Conservation (phyloP, 805 yeast genomes). For the Ogataea salicorniae region DNA sequence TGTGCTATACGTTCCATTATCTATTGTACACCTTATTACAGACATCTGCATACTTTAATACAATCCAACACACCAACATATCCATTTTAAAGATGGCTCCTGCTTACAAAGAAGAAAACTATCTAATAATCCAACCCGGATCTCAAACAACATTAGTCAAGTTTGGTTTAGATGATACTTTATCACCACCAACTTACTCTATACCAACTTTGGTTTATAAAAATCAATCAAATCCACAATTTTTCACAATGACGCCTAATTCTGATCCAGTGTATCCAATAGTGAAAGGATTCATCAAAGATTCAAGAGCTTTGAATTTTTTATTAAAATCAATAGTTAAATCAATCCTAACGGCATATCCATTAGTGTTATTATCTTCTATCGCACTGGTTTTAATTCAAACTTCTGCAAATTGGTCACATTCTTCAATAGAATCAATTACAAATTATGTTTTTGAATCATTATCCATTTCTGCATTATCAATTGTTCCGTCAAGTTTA, state of each 20-base stretch:
- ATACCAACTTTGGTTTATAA: constrained; percentile 68
- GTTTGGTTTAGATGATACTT: constrained; percentile 71
- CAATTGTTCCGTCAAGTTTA: constrained; percentile 61
- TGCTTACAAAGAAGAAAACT: constrained; percentile 29
- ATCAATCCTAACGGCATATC: constrained; percentile 38
- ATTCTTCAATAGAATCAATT: constrained; percentile 57
- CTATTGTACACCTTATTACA: too few species aligned
- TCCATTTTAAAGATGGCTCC: constrained; percentile 25
- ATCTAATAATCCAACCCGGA: constrained; percentile 69
- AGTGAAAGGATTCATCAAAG: constrained; percentile 53
- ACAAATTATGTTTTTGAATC: constrained; percentile 73
- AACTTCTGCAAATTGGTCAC: constrained; percentile 66
- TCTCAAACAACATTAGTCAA: constrained; percentile 69
- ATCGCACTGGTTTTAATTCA: constrained; percentile 65
- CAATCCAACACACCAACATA: too few species aligned
- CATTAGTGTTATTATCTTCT: constrained; percentile 27
- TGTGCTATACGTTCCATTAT: too few species aligned
- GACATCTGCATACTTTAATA: too few species aligned
- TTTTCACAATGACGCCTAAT: constrained; percentile 35
- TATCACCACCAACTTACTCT: constrained; percentile 68
- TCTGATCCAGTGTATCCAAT: constrained; percentile 57
- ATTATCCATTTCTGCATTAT: constrained; percentile 66
- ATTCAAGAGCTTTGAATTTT: constrained; percentile 67
- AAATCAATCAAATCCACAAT: constrained; percentile 17
- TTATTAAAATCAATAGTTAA: constrained; percentile 47